phyloP scores from a whole-genome alignment of 345 rosid genomes.

The Heritiera littoralis region DNA sequence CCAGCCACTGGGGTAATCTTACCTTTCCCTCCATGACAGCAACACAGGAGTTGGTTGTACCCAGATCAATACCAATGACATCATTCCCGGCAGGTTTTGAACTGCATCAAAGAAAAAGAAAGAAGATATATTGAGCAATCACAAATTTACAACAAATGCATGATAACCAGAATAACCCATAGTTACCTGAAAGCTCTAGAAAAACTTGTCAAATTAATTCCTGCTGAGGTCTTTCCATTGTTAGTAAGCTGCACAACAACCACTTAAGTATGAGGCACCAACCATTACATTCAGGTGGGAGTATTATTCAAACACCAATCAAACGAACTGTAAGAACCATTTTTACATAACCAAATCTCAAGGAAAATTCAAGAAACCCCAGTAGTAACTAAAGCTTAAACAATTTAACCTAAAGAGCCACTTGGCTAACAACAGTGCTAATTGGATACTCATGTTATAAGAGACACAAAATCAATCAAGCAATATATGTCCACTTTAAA shows the following conservation, averaged over 20 bases:
- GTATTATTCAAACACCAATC: neutral
- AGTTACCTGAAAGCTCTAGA: constrained; percentile 79
- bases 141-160: neutral
- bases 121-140: neutral
- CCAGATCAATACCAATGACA: constrained; percentile 94
- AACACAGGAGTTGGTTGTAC: constrained; percentile 97
- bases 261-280: neutral
- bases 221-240: constrained; percentile 51
- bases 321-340: neutral
- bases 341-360: neutral
- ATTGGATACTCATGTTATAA: neutral
- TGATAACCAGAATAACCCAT: neutral
- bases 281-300: neutral
- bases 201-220: constrained; percentile 50
- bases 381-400: neutral
- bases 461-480: neutral
- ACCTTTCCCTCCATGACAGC: constrained; percentile 99
- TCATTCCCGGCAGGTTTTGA: constrained; percentile 85
- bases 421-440: neutral
- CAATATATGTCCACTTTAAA: neutral
- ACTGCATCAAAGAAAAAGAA: constrained; percentile 32
- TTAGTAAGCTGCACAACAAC: constrained; percentile 49
- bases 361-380: neutral
- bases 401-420: neutral
- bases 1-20: neutral